Percentiles rank a stretch among this genome's conserved stretches.
phyloP scores from a whole-genome alignment of 1,284 basidiomycete species.

The Anthracocystis setariae region DNA sequence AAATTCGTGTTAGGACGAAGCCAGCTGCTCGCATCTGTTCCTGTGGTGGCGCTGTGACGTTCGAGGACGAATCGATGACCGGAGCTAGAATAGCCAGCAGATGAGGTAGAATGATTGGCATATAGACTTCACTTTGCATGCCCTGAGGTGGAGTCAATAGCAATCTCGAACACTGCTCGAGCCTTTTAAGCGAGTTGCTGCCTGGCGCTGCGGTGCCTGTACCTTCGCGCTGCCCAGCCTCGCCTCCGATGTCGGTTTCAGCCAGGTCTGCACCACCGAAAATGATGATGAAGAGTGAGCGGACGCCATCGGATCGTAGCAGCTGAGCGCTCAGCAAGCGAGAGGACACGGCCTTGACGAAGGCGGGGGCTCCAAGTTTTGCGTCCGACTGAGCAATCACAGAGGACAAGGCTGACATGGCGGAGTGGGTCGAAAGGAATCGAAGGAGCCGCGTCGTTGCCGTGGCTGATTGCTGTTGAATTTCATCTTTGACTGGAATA shows the following conservation, averaged over 20 bases:
- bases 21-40: constrained; percentile 58
- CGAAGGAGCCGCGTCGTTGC: constrained; percentile 30
- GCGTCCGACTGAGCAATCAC: constrained; percentile 31
- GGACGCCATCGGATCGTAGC: constrained; percentile 60
- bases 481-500: constrained; percentile 16
- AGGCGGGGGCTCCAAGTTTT: constrained; percentile 34
- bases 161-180: constrained; percentile 41
- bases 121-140: constrained; percentile 38
- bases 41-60: constrained; percentile 35
- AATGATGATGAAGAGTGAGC: constrained; percentile 53
- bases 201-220: constrained; percentile 33
- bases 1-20: constrained; percentile 49
- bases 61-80: constrained; percentile 20
- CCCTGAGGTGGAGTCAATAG: constrained; percentile 52
- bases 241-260: constrained; percentile 31
- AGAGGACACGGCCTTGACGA: constrained; percentile 44
- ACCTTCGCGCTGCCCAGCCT: constrained; percentile 19
- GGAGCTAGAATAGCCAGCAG: constrained; percentile 52
- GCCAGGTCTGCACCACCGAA: constrained; percentile 45
- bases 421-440: constrained; percentile 39
- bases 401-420: constrained; percentile 45
- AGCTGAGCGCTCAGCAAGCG: constrained; percentile 60
- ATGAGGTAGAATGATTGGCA: constrained; percentile 40
- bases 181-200: constrained; percentile 35
- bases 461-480: constrained; percentile 27